Evolutionary conservation across 805 yeast genomes (phyloP), one percentile per base, ranked within the genome.

Genomic region (Aciculoconidium aculeatum): DNA sequence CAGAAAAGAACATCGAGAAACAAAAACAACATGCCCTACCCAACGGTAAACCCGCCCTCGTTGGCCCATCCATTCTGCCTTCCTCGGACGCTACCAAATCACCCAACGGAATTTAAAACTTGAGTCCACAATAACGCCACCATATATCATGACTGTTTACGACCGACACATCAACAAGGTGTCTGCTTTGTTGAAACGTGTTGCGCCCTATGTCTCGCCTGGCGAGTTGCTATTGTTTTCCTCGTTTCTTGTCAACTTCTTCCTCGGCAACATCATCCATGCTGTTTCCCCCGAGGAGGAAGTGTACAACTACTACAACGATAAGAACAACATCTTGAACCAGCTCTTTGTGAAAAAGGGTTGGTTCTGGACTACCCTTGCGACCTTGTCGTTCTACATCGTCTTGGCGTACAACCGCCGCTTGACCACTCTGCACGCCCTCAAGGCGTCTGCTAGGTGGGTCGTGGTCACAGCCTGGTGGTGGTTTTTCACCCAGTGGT

Each of bases 401-500:
- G 20, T 46, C 6, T 29, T 47, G 21, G 20, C 34, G 27, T 21
- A 20, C 23, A 30, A 17, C 12, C 23, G 15, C 11, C 16, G 16
- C 24, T 16, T 20, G 22, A 20, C 21, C 6, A 6, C 31, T 7
- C 25, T 11, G 18, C 29, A 27, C 21, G 13, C 27, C 11, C 8
- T 13, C 16, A 32, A 35, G 9, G 60, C 63, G 3, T 17, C 58
- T 1, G 34, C 57, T 12, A 52, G 82, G 19, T 85, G 74, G 47
- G 42, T 43, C 0, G 34, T 71, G 4, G 72, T 78, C 11, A 82
- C 96, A 0, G 11, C 61, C 0, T 83, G 94, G 84, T 92, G 97
- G 97, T 47, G 70, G 13, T 42, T 83, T 10, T 88, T 83, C 53
- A 79, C 96, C 4, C 97, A 87, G 53, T 85, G 87, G 92, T 75